phyloP scores from a whole-genome alignment of 768 basidiomycete species.

The Amanita polypyramis region DNA sequence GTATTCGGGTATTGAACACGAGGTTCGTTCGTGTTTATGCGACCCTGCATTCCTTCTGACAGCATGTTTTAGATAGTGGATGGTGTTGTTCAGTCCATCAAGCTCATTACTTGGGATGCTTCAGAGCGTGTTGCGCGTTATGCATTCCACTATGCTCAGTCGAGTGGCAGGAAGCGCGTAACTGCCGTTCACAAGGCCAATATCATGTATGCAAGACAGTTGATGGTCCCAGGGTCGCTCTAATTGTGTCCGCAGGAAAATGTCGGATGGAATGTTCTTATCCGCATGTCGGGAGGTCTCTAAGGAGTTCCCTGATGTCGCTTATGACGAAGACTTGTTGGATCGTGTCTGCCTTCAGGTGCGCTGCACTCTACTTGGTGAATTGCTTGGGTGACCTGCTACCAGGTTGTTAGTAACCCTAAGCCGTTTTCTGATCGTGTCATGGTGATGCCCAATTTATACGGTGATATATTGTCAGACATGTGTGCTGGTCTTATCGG shows the following conservation, averaged over 20 bases:
- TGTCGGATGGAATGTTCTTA: conserved; percentile 99
- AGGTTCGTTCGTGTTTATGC: conserved; percentile 38
- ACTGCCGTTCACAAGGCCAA: conserved; percentile 99
- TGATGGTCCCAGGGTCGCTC: background rate
- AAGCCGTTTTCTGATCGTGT: conserved; percentile 89
- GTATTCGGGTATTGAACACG: conserved; percentile 99
- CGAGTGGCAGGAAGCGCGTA: conserved; percentile 79
- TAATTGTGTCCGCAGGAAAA: conserved; percentile 58
- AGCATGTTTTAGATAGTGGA: conserved; percentile 63
- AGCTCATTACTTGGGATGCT: conserved; percentile 97
- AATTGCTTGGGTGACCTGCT: background rate
- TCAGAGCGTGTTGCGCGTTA: conserved; percentile 98
- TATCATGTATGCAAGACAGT: conserved; percentile 65
- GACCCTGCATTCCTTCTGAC: conserved; percentile 6
- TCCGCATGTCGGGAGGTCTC: conserved; percentile 94
- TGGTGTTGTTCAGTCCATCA: conserved; percentile 98
- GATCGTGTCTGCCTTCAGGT: conserved; percentile 95
- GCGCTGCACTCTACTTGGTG: conserved; percentile 10
- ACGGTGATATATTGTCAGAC: conserved; percentile 92
- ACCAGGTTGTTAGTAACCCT: conserved; percentile 85
- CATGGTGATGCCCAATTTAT: conserved; percentile 99
- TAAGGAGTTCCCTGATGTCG: conserved; percentile 87
- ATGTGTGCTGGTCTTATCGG: conserved; percentile 99
- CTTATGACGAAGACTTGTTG: conserved; percentile 93
- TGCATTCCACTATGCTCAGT: conserved; percentile 95